Conservation (phyloP, 2,329 filamentous ascomycete species). For the Ustulina deusta region DNA sequence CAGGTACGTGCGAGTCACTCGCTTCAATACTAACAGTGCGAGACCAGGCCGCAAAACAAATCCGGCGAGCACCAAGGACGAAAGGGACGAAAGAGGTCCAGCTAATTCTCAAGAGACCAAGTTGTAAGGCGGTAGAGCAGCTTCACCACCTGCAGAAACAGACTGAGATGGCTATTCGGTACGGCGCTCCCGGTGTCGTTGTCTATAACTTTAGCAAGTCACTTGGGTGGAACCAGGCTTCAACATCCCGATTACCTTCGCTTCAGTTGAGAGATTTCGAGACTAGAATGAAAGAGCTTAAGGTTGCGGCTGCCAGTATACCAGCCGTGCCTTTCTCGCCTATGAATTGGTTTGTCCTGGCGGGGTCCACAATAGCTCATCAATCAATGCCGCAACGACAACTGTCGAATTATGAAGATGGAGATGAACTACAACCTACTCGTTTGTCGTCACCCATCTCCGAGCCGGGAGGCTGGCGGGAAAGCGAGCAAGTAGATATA, state of each 20-base stretch:
- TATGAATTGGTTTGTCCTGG: conserved; percentile 40
- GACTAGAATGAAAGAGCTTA: background rate
- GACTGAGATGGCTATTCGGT: conserved; percentile 38
- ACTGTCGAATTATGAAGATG: background rate
- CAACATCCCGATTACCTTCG: conserved; percentile 30
- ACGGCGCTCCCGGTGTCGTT: conserved; percentile 34
- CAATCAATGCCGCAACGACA: background rate
- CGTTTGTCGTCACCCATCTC: conserved; percentile 27
- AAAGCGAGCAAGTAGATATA: conserved; percentile 16
- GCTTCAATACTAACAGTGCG: conserved; percentile 32
- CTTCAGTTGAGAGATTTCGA: conserved; percentile 35
- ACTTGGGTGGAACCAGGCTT: conserved; percentile 37
- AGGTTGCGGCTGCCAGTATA: background rate
- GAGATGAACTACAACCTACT: background rate
- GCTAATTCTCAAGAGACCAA: conserved; percentile 40
- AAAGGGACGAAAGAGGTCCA: conserved; percentile 41
- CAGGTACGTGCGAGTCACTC: conserved; percentile 37
- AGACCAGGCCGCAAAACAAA: conserved; percentile 38
- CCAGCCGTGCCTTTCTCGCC: conserved; percentile 20
- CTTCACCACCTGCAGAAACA: conserved; percentile 34
- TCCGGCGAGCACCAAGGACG: conserved; percentile 35
- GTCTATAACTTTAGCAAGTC: conserved; percentile 44
- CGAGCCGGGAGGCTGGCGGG: conserved; percentile 37
- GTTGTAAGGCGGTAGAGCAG: conserved; percentile 35
- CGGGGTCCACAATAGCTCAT: background rate